Percentiles rank a stretch among this genome's conserved stretches.
Conservation (phyloP, 108 stramenopile genomes). For the Discostella stelligeroides region DNA sequence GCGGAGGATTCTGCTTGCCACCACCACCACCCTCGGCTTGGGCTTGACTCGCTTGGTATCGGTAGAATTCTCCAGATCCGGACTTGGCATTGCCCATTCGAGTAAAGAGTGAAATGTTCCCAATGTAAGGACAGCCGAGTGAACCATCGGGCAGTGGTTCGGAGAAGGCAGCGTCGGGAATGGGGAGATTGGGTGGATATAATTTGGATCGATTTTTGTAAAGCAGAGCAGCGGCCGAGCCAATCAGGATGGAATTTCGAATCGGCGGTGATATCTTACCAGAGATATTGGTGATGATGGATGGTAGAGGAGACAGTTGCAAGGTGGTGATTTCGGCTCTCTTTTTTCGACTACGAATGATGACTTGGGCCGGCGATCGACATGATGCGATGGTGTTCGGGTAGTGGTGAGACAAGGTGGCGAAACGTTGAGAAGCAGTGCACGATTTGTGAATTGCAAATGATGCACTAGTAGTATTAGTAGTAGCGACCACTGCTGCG, state of each 20-base stretch:
- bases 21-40: too few species aligned
- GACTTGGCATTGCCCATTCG: conserved; percentile 14
- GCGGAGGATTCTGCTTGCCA: conserved; percentile 6
- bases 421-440: too few species aligned
- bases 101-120: conserved; percentile 7
- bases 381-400: neutral
- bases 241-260: conserved; percentile 20
- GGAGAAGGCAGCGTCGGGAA: conserved; percentile 24
- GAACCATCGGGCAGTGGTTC: conserved; percentile 31
- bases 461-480: neutral
- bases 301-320: conserved; percentile 13
- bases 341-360: neutral
- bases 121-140: conserved; percentile 32
- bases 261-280: conserved; percentile 15
- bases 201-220: conserved; percentile 26
- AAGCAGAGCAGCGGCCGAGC: conserved; percentile 20
- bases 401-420: neutral
- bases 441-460: neutral
- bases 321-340: conserved; percentile 12
- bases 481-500: neutral
- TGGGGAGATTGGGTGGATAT: conserved; percentile 5
- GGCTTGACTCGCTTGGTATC: conserved; percentile 12
- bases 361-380: neutral
- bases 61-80: conserved; percentile 40
- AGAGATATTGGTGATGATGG: conserved; percentile 15